phyloP scores from a whole-genome alignment of 805 yeast genomes.

The Starmera dryadoides region DNA sequence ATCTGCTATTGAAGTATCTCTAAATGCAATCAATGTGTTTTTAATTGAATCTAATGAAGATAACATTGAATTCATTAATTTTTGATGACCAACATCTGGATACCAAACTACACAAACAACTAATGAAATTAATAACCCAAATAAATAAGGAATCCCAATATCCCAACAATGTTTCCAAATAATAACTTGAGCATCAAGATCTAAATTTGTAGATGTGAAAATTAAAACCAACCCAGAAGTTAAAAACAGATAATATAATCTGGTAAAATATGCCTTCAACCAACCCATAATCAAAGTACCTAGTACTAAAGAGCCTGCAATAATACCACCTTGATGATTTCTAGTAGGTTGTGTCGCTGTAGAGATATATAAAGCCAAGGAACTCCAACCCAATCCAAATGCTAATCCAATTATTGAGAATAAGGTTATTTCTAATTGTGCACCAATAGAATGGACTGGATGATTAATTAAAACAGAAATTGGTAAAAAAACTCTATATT shows the following conservation, averaged over 20 bases:
- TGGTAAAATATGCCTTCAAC: constrained; percentile 32
- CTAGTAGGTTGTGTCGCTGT: constrained; percentile 31
- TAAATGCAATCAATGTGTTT: constrained; percentile 14
- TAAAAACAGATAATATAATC: constrained; percentile 30
- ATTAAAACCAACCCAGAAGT: constrained; percentile 30
- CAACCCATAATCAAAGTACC: constrained; percentile 32
- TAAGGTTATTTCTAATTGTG: constrained; percentile 37
- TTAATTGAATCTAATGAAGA: constrained; percentile 18
- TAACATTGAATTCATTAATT: constrained; percentile 20
- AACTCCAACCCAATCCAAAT: constrained; percentile 37
- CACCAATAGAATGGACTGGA: constrained; percentile 38
- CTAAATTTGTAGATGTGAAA: constrained; percentile 19
- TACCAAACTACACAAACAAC: constrained; percentile 25
- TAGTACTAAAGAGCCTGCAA: constrained; percentile 33
- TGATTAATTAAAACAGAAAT: constrained; percentile 37
- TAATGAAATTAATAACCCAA: constrained; percentile 33
- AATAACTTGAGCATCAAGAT: constrained; percentile 19
- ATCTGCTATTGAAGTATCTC: constrained; percentile 3
- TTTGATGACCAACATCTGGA: constrained; percentile 35
- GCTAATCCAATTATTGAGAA: constrained; percentile 32
- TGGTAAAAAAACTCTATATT: constrained; percentile 32
- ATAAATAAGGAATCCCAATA: constrained; percentile 36
- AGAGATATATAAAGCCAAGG: constrained; percentile 34
- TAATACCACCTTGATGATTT: constrained; percentile 37
- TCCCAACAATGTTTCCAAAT: constrained; percentile 32